Evolutionary conservation across 352 stramenopile genomes (phyloP).

Genomic region (Phytophthora idaei): DNA sequence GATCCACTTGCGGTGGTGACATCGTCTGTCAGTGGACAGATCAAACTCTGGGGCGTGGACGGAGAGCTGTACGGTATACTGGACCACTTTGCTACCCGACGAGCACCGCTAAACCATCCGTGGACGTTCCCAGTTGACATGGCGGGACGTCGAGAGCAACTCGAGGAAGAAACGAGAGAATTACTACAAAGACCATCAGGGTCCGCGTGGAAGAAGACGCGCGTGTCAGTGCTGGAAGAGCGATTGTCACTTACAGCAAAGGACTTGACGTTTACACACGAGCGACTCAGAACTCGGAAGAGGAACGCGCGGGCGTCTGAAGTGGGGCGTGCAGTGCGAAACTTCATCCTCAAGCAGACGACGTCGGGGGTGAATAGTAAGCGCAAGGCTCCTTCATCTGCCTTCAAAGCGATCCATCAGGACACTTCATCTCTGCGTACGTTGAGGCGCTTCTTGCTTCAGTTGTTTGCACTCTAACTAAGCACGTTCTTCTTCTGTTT

Average conservation of each 20-base stretch:
- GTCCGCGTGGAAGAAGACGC: conserved; percentile 34
- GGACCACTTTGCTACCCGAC: conserved; percentile 71
- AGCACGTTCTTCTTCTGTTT: neutral
- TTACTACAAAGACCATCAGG: conserved; percentile 39
- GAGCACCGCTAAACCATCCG: conserved; percentile 43
- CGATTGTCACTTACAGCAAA: conserved; percentile 48
- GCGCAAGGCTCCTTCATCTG: conserved; percentile 5
- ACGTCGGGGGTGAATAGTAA: conserved; percentile 13
- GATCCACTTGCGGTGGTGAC: conserved; percentile 56
- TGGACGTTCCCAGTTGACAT: conserved; percentile 74
- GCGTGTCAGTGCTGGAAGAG: conserved; percentile 55
- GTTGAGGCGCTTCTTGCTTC: neutral
- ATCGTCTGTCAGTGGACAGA: conserved; percentile 53
- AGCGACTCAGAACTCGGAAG: conserved; percentile 19
- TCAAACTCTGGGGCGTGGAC: conserved; percentile 63
- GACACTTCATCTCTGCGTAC: conserved; percentile 33
- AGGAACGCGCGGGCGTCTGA: conserved; percentile 35
- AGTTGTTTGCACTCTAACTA: conserved; percentile 3
- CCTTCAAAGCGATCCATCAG: conserved; percentile 15
- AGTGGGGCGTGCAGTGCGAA: conserved; percentile 46
- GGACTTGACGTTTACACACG: conserved; percentile 28
- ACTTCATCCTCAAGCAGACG: conserved; percentile 51
- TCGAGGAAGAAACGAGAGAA: conserved; percentile 47
- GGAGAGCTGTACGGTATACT: conserved; percentile 53
- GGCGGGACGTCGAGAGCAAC: conserved; percentile 34